Evolutionary conservation across 2,329 filamentous ascomycete species (phyloP), one percentile per base, ranked within the genome.

Genomic region (Ophiostoma perfectum): DNA sequence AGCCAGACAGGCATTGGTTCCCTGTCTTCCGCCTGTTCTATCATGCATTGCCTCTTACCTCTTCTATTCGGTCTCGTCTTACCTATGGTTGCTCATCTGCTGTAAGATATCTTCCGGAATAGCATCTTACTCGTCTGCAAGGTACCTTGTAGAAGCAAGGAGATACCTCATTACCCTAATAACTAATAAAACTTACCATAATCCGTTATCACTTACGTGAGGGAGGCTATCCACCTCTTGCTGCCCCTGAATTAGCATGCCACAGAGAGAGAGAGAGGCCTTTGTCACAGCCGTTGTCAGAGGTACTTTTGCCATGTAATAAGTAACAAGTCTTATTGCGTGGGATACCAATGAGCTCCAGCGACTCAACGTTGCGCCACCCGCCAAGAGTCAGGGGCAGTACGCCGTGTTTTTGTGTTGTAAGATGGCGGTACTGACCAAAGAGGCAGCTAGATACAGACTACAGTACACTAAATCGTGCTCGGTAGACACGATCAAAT

Each of bases 81-180:
- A 55, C 49, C 49, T 27, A 27, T 2, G 27, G 27, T 27, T 27
- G 27, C 1, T 27, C 27, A 27, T 27, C 27, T 27, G 27, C 27
- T 27, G 27, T 27, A 27, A 27, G 27, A 27, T 27, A 27, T 27
- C 27, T 27, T 27, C 27, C 27, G 27, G 27, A 27, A 27, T 27
- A 27, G 27, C 27, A 27, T 27, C 27, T 63, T 55, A 9, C 66
- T 64, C 60, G 11, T 9, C 36, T 52, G 36, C 49, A 41, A 12
- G 47, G 65, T 66, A 66, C 65, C 65, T 66, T 66, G 65, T 49
- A 66, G 65, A 36, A 58, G 36, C 36, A 52, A 47, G 16, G 18
- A 44, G 39, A 64, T 6, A 38, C 38, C 38, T 18, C 27, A 42
- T 60, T 60, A 7, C 47, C 42, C 12, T 44, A 12, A 27, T 27